These are phyloP conservation scores for Cercospora sesami DNA, from an alignment of 2,329 filamentous ascomycete genomes.

Conservation along the genomic window DNA sequence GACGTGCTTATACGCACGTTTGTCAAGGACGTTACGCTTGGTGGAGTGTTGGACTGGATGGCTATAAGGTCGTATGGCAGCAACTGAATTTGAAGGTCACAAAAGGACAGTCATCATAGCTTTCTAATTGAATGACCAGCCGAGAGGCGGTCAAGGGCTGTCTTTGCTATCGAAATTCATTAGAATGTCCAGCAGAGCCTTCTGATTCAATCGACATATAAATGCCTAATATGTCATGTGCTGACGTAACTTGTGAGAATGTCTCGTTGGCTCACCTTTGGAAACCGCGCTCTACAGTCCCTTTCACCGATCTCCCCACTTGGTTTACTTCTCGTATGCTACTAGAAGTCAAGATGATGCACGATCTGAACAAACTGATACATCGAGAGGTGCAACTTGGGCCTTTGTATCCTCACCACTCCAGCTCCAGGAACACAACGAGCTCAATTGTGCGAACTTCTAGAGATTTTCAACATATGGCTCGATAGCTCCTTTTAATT, in stretches of 20 bases:
- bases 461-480: too few species aligned
- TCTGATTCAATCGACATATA: conserved; percentile 15
- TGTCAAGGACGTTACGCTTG: background rate
- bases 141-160: conserved; percentile 69
- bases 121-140: conserved; percentile 72
- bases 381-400: background rate
- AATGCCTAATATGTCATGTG: background rate
- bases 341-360: background rate
- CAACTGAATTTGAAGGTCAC: too few species aligned
- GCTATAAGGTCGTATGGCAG: too few species aligned
- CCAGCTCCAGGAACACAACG: background rate
- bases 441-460: too few species aligned
- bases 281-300: background rate
- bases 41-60: too few species aligned
- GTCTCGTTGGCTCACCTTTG: background rate
- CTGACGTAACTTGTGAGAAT: background rate
- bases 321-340: background rate
- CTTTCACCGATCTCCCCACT: background rate
- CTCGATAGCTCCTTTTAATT: too few species aligned
- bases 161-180: conserved; percentile 73
- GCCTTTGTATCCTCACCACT: background rate
- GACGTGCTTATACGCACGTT: background rate
- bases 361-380: background rate
- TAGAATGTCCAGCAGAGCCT: conserved; percentile 45
- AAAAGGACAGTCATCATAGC: conserved; percentile 63